Conservation (phyloP, 2,329 filamentous ascomycete genomes). For the Domatiomyces globalis region DNA sequence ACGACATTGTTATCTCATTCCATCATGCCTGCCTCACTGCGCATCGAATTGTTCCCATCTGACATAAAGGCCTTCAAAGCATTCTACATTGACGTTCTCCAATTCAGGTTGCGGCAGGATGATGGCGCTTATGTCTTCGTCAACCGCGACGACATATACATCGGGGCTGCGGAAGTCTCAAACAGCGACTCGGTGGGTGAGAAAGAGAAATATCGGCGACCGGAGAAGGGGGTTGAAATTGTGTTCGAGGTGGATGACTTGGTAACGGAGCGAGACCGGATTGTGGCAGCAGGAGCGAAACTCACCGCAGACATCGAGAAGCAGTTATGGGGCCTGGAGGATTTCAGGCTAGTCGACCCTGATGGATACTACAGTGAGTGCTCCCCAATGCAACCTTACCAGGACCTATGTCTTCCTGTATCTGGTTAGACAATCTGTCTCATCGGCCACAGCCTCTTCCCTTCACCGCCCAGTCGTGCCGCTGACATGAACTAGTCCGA, state of each 20-base stretch:
- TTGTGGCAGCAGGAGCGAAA: conserved; percentile 6
- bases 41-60: conserved; percentile 12
- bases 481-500: background rate
- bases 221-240: conserved; percentile 9
- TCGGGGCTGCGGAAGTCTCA: conserved; percentile 7
- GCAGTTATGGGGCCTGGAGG: conserved; percentile 10
- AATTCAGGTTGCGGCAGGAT: conserved; percentile 9
- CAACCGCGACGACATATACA: conserved; percentile 8
- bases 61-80: conserved; percentile 5
- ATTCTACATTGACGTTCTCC: conserved; percentile 11
- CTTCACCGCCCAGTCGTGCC: background rate
- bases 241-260: conserved; percentile 13
- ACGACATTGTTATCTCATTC: background rate
- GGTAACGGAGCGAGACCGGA: conserved; percentile 7
- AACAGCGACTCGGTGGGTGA: conserved; percentile 5
- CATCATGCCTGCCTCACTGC: conserved; percentile 9
- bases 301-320: conserved; percentile 7
- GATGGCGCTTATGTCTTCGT: conserved; percentile 10
- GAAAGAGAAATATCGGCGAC: conserved; percentile 5
- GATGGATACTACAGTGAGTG: conserved; percentile 7
- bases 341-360: conserved; percentile 11
- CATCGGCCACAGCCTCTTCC: background rate
- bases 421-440: background rate
- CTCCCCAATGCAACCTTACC: background rate
- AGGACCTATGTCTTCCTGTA: background rate